Evolutionary conservation across 139 green algal genomes (phyloP).

Genomic region (Zygnema circumcarinatum): DNA sequence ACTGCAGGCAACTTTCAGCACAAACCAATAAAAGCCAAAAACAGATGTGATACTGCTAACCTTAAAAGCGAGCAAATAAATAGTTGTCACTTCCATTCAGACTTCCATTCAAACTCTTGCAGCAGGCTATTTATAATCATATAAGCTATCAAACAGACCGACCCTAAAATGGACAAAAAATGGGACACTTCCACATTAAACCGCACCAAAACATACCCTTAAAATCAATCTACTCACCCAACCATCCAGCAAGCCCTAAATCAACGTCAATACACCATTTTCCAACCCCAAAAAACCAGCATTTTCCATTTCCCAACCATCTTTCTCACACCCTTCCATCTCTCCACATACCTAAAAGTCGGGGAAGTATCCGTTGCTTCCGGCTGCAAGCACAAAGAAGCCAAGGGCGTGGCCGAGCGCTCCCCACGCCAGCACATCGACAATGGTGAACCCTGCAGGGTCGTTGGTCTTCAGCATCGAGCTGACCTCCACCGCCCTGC

Average conservation of each 20-base stretch:
- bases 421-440: constrained; percentile 87
- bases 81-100: too few species aligned
- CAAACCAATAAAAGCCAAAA: too few species aligned
- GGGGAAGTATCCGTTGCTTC: constrained; percentile 54
- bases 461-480: constrained; percentile 75
- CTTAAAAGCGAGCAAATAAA: too few species aligned
- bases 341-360: constrained; percentile 22
- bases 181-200: background rate
- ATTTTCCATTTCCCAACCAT: too few species aligned
- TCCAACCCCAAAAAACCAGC: background rate
- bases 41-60: too few species aligned
- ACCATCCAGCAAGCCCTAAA: background rate
- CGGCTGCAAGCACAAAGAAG: constrained; percentile 71
- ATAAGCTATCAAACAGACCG: too few species aligned
- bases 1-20: too few species aligned
- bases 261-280: background rate
- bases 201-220: background rate
- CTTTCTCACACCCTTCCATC: background rate
- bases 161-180: background rate
- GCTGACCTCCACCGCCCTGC: constrained; percentile 69
- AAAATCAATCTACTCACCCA: background rate
- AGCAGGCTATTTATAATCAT: too few species aligned
- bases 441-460: constrained; percentile 84
- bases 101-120: too few species aligned
- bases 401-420: constrained; percentile 79